Evolutionary conservation across 2,329 filamentous ascomycete genomes (phyloP).

Genomic region (Sphaerulina populicola): DNA sequence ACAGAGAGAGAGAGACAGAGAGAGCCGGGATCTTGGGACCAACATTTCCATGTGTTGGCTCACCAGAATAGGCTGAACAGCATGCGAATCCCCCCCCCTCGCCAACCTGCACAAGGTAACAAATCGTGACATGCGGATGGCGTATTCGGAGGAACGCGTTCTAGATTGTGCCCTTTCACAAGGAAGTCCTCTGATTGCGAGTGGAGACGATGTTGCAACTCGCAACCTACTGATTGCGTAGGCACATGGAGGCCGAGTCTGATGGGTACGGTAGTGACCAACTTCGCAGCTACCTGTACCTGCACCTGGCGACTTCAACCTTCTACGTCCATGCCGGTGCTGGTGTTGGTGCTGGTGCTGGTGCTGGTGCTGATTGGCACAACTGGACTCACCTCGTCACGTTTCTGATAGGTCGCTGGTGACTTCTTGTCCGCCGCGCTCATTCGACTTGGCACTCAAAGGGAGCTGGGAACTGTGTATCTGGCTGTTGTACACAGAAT

Average conservation of each 20-base stretch:
- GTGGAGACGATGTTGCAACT: neutral
- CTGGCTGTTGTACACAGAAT: neutral
- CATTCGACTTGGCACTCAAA: neutral
- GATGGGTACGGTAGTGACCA: neutral
- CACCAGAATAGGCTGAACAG: too few species aligned
- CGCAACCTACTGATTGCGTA: neutral
- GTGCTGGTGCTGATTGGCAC: neutral
- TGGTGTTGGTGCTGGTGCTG: neutral
- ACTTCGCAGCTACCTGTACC: neutral
- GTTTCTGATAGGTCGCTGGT: neutral
- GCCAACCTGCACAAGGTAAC: neutral
- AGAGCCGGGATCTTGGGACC: neutral
- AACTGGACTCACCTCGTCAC: neutral
- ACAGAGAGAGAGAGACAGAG: too few species aligned
- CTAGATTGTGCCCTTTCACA: neutral
- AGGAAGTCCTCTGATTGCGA: neutral
- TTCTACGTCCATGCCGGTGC: neutral
- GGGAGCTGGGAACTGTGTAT: neutral
- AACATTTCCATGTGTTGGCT: too few species aligned
- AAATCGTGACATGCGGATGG: neutral
- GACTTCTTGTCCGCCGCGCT: neutral
- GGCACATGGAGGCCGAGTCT: neutral
- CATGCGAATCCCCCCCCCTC: neutral
- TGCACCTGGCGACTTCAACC: neutral
- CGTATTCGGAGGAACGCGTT: neutral